phyloP scores from a whole-genome alignment of 1,284 basidiomycete genomes.

The Moesziomyces sp. region DNA sequence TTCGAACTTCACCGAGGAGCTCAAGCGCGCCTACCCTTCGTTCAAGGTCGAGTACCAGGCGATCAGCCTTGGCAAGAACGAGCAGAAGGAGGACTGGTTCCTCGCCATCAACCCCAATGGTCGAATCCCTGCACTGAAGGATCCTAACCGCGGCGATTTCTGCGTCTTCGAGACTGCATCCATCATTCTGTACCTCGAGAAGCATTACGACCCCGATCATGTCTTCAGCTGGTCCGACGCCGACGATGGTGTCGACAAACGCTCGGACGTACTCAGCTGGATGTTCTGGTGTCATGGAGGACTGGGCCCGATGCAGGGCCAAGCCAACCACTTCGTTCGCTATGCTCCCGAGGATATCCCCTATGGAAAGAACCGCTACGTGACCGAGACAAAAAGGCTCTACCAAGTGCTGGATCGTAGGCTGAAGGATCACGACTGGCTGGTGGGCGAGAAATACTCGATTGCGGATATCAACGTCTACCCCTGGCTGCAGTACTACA shows the following conservation, averaged over 20 bases:
- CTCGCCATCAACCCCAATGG: constrained; percentile 63
- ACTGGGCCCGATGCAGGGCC: constrained; percentile 53
- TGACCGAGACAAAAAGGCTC: constrained; percentile 46
- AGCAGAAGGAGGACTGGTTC: constrained; percentile 58
- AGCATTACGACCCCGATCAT: constrained; percentile 57
- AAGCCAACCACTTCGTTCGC: constrained; percentile 50
- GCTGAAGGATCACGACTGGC: constrained; percentile 50
- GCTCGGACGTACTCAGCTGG: no score
- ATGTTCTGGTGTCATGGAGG: no score
- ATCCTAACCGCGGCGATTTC: constrained; percentile 45
- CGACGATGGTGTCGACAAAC: constrained; percentile 36
- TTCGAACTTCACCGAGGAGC: constrained; percentile 54
- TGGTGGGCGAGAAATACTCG: constrained; percentile 56
- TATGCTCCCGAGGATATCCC: constrained; percentile 54
- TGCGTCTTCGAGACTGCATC: constrained; percentile 51
- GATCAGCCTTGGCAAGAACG: constrained; percentile 39
- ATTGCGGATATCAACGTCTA: constrained; percentile 58
- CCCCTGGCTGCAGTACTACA: constrained; percentile 51
- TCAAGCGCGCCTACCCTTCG: constrained; percentile 46
- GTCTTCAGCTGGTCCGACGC: constrained; percentile 45
- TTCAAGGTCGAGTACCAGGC: constrained; percentile 39
- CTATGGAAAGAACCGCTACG: constrained; percentile 50
- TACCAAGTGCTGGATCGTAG: constrained; percentile 50
- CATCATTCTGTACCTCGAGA: constrained; percentile 58
- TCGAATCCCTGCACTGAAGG: constrained; percentile 55